Evolutionary conservation across 495 filamentous ascomycete genomes (phyloP).

Genomic region (Aspergillus nanangensis): DNA sequence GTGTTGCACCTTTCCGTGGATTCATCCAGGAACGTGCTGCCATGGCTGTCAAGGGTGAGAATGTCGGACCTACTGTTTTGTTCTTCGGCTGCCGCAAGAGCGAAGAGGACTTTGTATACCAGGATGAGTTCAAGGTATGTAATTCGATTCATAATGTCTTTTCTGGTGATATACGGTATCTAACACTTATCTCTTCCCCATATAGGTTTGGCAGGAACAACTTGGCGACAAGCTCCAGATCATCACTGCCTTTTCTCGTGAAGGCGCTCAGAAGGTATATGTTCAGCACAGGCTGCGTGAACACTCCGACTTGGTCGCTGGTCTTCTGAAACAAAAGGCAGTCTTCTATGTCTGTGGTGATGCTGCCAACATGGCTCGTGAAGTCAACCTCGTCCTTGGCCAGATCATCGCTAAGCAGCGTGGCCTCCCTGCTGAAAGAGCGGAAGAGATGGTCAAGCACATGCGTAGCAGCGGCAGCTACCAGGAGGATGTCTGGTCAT

Average conservation of each 20-base stretch:
- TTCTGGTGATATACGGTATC: too few relatives aligned
- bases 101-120: slow-evolving; percentile 87
- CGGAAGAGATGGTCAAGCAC: slow-evolving; percentile 91
- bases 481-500: slow-evolving; percentile 97
- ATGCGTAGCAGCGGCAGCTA: slow-evolving; percentile 93
- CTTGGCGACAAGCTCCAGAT: slow-evolving; percentile 85
- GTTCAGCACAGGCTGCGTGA: slow-evolving; percentile 92
- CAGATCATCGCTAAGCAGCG: slow-evolving; percentile 83
- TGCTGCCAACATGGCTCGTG: slow-evolving; percentile 95
- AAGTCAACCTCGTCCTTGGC: slow-evolving; percentile 81
- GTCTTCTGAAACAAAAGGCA: slow-evolving; percentile 81
- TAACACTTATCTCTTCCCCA: slow-evolving; percentile 10
- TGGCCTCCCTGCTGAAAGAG: slow-evolving; percentile 74
- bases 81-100: slow-evolving; percentile 92
- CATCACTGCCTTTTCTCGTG: slow-evolving; percentile 90
- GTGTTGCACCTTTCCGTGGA: slow-evolving; percentile 92
- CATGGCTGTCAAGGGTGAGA: slow-evolving; percentile 71
- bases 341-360: slow-evolving; percentile 99
- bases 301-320: slow-evolving; percentile 76
- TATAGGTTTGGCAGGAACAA: slow-evolving; percentile 70
- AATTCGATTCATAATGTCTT: not conserved
- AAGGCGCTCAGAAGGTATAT: slow-evolving; percentile 79
- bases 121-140: slow-evolving; percentile 89
- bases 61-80: slow-evolving; percentile 82
- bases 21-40: slow-evolving; percentile 93